These are phyloP conservation scores for Boletus speciosus DNA, from an alignment of 768 basidiomycete genomes.

Conservation along the genomic window DNA sequence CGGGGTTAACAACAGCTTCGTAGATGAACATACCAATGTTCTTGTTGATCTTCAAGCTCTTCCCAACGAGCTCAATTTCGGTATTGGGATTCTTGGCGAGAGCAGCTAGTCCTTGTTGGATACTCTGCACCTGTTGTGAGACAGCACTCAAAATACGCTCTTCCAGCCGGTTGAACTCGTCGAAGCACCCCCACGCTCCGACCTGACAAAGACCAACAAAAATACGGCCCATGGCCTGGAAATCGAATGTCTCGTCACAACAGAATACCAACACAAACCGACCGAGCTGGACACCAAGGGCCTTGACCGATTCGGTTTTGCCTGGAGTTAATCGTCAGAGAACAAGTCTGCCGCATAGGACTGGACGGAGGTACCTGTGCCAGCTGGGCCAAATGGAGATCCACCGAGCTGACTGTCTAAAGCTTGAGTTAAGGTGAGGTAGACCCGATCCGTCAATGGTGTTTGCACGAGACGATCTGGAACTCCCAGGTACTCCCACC, in stretches of 20 bases:
- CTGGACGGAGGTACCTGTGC: constrained; percentile 62
- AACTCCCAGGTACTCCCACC: constrained; percentile 98
- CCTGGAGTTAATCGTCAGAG: constrained; percentile 42
- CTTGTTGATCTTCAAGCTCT: constrained; percentile 87
- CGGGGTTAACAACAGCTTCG: background rate
- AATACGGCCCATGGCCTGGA: constrained; percentile 99
- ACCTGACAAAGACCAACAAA: constrained; percentile 99
- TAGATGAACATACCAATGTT: constrained; percentile 66
- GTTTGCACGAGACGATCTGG: constrained; percentile 97
- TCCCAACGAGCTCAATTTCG: constrained; percentile 95
- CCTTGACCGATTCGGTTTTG: constrained; percentile 99
- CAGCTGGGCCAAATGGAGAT: constrained; percentile 96
- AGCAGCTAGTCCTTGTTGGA: constrained; percentile 90
- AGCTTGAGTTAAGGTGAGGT: constrained; percentile 94
- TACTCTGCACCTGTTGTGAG: constrained; percentile 98
- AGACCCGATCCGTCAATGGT: constrained; percentile 94
- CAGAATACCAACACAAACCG: constrained; percentile 99
- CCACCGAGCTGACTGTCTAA: constrained; percentile 94
- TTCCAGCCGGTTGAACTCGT: constrained; percentile 97
- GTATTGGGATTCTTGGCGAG: constrained; percentile 78
- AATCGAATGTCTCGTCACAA: constrained; percentile 99
- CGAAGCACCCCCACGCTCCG: constrained; percentile 98
- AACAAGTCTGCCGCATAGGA: background rate
- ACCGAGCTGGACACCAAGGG: constrained; percentile 94
- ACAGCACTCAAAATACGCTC: constrained; percentile 97